A percentile compares a stretch with the other conserved stretches of the same genome.
Evolutionary conservation across 768 basidiomycete species (phyloP).

Genomic region (Crepidotus variabilis): DNA sequence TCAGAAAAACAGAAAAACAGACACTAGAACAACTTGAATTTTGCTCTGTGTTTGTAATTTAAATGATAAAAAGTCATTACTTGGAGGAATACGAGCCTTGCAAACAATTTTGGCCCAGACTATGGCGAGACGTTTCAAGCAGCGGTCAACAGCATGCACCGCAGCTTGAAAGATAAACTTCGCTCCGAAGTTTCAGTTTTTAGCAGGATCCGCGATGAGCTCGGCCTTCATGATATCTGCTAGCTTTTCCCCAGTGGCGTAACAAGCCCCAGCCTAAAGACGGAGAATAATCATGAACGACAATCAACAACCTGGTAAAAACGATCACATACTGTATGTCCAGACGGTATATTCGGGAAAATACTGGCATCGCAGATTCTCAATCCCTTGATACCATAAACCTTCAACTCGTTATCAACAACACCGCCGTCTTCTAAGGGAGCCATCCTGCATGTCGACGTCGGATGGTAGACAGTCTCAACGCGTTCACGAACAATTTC

Average conservation of each 20-base stretch:
- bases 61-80: too few relatives aligned
- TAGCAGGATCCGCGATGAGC: background rate
- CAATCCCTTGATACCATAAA: conserved; percentile 38
- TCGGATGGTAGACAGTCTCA: conserved; percentile 46
- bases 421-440: conserved; percentile 35
- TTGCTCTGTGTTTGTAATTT: too few relatives aligned
- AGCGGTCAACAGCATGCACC: too few relatives aligned
- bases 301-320: background rate
- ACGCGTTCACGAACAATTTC: conserved; percentile 38
- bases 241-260: conserved; percentile 27
- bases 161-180: background rate
- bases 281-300: background rate
- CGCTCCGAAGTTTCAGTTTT: too few relatives aligned
- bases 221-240: conserved; percentile 28
- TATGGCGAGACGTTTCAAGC: too few relatives aligned
- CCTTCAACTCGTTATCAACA: conserved; percentile 32
- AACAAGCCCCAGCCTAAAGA: conserved; percentile 25
- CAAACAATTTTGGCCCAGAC: too few relatives aligned
- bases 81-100: too few relatives aligned
- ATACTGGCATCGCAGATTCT: conserved; percentile 48
- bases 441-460: conserved; percentile 44
- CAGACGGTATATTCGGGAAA: conserved; percentile 43
- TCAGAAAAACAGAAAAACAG: too few relatives aligned
- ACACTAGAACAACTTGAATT: too few relatives aligned
- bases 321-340: conserved; percentile 36